Conservation (phyloP, 257 asterid genomes). For the Datura wrightii region DNA sequence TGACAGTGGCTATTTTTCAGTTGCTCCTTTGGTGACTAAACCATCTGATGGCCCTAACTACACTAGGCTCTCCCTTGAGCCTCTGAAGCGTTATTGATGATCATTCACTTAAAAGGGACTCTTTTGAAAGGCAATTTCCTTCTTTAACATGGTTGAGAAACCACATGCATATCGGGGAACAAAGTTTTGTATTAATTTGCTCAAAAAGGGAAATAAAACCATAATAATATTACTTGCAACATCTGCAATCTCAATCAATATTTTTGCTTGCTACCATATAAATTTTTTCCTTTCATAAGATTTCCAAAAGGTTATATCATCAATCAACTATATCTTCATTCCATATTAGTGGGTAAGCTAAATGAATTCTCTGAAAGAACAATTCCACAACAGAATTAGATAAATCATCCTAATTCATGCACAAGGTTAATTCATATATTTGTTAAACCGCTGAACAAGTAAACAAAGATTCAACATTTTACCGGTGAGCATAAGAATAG, state of each 20-base stretch:
- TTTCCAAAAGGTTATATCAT: not conserved
- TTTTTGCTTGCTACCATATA: not conserved
- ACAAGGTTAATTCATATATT: not conserved
- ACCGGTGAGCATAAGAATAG: slow-evolving; percentile 92
- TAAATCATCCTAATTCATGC: not conserved
- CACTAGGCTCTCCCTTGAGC: not conserved
- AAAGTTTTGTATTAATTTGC: not conserved
- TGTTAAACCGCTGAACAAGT: not conserved
- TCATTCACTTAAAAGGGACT: not conserved
- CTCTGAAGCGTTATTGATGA: not conserved
- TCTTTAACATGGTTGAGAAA: not conserved
- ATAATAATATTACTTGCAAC: not conserved
- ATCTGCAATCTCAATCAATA: not conserved
- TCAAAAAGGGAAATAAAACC: not conserved
- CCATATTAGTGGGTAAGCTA: not conserved
- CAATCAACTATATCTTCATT: not conserved
- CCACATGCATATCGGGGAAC: not conserved
- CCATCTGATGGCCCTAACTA: not conserved
- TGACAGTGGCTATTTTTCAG: not conserved
- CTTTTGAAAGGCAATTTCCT: not conserved
- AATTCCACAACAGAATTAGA: not conserved
- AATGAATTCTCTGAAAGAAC: not conserved
- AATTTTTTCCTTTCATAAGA: not conserved
- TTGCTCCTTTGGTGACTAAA: slow-evolving; percentile 15
- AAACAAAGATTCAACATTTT: slow-evolving; percentile 28